A percentile compares a stretch with the other conserved stretches of the same genome.
Conservation (phyloP, 331 rosid genomes). For the Spiraea crenata region DNA sequence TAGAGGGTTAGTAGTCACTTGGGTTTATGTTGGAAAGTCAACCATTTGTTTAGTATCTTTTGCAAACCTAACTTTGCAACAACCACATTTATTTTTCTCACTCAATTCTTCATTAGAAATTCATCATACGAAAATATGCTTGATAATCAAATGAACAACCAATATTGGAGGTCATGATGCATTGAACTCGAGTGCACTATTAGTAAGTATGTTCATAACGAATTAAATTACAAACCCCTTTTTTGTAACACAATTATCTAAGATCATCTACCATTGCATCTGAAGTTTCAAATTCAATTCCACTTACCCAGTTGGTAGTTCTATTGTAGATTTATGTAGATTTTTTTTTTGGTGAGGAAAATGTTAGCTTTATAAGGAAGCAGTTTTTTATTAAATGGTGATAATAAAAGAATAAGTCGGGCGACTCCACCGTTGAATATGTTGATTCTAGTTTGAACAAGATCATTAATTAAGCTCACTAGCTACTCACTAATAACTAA, state of each 20-base stretch:
- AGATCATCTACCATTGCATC: too few species aligned
- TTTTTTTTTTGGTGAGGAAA: background rate
- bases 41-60: conserved; percentile 17
- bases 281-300: too few species aligned
- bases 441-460: background rate
- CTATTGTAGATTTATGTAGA: too few species aligned
- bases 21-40: background rate
- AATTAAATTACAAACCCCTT: too few species aligned
- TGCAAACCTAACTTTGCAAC: background rate
- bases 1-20: background rate
- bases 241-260: too few species aligned
- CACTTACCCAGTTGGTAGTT: too few species aligned
- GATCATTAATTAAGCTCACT: background rate
- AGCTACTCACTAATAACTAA: conserved; percentile 22
- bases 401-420: background rate
- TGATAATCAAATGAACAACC: too few species aligned
- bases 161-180: too few species aligned
- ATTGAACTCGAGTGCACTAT: too few species aligned
- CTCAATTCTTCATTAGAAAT: background rate
- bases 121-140: too few species aligned
- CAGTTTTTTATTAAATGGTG: background rate
- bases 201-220: too few species aligned
- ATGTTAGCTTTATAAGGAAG: background rate
- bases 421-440: conserved; percentile 1
- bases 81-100: background rate